These are phyloP conservation scores for Fusarium odoratissimum DNA, from an alignment of 2,329 filamentous ascomycete species.

Conservation along the genomic window DNA sequence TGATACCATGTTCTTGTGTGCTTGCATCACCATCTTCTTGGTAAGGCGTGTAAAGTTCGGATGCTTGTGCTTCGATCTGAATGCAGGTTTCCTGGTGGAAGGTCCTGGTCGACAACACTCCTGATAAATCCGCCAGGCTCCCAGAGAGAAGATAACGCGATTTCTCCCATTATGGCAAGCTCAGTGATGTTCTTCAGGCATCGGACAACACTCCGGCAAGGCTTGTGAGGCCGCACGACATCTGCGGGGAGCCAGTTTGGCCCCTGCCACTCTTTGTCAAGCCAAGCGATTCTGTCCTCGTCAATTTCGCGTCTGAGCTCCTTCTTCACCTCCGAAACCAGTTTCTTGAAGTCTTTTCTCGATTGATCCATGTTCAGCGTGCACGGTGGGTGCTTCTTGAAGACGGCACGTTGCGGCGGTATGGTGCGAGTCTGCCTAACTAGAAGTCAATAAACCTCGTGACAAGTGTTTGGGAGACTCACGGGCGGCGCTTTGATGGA, in stretches of 20 bases:
- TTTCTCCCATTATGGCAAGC: accelerated
- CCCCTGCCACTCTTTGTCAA: background rate
- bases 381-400: too few relatives aligned
- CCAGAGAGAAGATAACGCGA: background rate
- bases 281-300: background rate
- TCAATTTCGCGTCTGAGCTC: background rate
- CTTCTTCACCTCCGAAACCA: background rate
- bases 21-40: background rate
- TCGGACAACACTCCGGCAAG: background rate
- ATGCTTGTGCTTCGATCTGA: too few relatives aligned
- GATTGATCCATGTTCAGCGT: background rate
- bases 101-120: background rate
- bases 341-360: background rate
- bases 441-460: accelerated
- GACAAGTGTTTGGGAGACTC: background rate
- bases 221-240: accelerated
- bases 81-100: background rate
- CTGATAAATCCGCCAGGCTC: background rate
- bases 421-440: background rate
- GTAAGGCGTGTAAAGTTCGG: background rate
- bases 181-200: accelerated
- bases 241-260: background rate
- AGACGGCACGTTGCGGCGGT: accelerated
- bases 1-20: too few relatives aligned
- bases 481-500: accelerated